A percentile compares a stretch with the other conserved stretches of the same genome.
Evolutionary conservation across 1,284 basidiomycete species (phyloP).

Genomic region (Mycosarcoma mackinlayi): DNA sequence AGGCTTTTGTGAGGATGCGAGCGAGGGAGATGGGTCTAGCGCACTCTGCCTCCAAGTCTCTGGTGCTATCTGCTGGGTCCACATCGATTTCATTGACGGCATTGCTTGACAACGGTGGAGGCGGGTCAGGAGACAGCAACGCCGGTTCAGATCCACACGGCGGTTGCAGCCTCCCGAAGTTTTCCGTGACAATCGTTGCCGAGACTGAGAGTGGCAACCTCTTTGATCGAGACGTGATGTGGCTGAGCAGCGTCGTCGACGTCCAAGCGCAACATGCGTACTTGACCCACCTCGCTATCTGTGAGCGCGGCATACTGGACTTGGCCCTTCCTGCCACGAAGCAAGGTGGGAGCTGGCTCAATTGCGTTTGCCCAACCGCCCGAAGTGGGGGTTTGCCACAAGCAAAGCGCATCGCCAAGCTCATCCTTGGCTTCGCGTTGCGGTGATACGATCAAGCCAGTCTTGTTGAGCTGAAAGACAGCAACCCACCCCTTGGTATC

Average conservation of each 20-base stretch:
- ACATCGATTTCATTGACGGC: too few relatives aligned
- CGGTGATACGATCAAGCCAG: conserved; percentile 51
- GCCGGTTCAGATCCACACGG: conserved; percentile 40
- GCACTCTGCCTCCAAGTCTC: too few relatives aligned
- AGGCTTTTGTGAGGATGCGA: too few relatives aligned
- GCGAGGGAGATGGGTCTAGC: too few relatives aligned
- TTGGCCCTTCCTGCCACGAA: conserved; percentile 22
- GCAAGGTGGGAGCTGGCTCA: conserved; percentile 63
- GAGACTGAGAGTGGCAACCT: conserved; percentile 60
- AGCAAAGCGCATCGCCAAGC: conserved; percentile 31
- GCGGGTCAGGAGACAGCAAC: background rate
- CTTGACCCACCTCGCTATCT: conserved; percentile 67
- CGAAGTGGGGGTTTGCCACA: conserved; percentile 67
- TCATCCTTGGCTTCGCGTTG: conserved; percentile 6
- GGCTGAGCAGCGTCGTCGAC: conserved; percentile 14
- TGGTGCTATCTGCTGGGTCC: too few relatives aligned
- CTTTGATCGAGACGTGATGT: conserved; percentile 27
- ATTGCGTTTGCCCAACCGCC: conserved; percentile 71
- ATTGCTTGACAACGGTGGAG: too few relatives aligned
- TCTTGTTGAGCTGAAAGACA: conserved; percentile 62
- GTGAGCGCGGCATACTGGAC: conserved; percentile 67
- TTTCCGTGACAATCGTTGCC: conserved; percentile 23
- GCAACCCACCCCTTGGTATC: conserved; percentile 68
- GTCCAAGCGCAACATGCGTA: conserved; percentile 64
- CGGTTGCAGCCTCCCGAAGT: conserved; percentile 46